Base-by-base conservation (phyloP, 495 filamentous ascomycete species). In the Penicillium maclennaniae region DNA sequence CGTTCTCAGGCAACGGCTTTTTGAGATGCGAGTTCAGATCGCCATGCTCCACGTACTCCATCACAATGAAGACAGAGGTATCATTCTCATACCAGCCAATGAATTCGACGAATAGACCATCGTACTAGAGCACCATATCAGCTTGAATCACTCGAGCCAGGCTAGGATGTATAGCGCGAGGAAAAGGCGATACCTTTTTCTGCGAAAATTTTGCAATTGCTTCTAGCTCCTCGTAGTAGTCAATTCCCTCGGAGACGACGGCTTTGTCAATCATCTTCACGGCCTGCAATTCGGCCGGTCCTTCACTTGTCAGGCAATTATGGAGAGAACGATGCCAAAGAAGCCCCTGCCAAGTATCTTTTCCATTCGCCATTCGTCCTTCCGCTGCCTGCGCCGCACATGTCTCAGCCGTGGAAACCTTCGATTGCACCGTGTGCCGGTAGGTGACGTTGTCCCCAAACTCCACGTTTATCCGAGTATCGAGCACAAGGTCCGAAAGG, bases 11-110 rank as follows among this genome's bases (percentile, higher is more conserved):
- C 1, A 78, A 46, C 14, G 56, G 62, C 16, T 10, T 31, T n/a
- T 19, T 36, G 14, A 62, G 37, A 38, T 65, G 47, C 0, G 21
- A 16, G 12, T 38, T 17, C 6, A 67, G 55, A 42, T 59, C 53
- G 14, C 62, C 62, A 39, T 50, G 39, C 39, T 55, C 43, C 4
- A 65, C 42, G 51, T 68, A 69, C 47, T 74, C 71, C 71, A 74
- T 74, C 1, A 59, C 55, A 31, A 74, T 68, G 56, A 61, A 74
- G 14, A 72, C 36, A 26, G 26, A 48, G 14, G 52, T 17, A 10
- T 49, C 2, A 37, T 43, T 54, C 42, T 72, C 66, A 51, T 62
- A 72, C 71, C 71, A 74, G 7, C 65, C 67, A 39, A 61, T 58
- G 6, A 49, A 69, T 19, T 55, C 44, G 15, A 71, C 69, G 37